phyloP scores from a whole-genome alignment of 352 stramenopile genomes.

The Phytophthora meadii region DNA sequence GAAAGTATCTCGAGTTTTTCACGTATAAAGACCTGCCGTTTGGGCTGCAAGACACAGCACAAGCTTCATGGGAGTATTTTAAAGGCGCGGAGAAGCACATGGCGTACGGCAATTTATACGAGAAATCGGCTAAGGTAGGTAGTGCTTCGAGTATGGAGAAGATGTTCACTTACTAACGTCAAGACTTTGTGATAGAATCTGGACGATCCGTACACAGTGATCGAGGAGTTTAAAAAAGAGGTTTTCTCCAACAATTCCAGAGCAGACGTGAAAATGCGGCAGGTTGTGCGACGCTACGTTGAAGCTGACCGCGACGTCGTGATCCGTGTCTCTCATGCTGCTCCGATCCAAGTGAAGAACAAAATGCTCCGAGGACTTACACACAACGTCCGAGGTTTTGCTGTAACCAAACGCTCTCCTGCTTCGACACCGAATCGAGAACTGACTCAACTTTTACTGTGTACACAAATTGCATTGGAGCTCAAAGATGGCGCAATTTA shows the following conservation, averaged over 20 bases:
- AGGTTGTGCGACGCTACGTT: conserved; percentile 29
- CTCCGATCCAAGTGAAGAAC: conserved; percentile 28
- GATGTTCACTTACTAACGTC: neutral
- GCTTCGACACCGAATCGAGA: conserved; percentile 12
- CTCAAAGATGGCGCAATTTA: conserved; percentile 9
- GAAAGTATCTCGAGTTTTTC: conserved; percentile 41
- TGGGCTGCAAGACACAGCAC: conserved; percentile 34
- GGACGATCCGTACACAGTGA: conserved; percentile 15
- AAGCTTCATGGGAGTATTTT: conserved; percentile 46
- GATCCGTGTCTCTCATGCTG: conserved; percentile 28
- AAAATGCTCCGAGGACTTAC: conserved; percentile 33
- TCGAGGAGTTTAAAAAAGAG: conserved; percentile 33
- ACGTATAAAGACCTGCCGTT: conserved; percentile 46
- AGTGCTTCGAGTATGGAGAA: neutral
- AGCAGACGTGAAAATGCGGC: conserved; percentile 31
- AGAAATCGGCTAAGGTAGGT: conserved; percentile 35
- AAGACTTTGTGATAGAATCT: conserved; percentile 1
- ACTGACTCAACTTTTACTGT: conserved; percentile 29
- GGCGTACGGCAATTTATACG: conserved; percentile 35
- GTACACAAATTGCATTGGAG: conserved; percentile 23
- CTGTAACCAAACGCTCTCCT: conserved; percentile 21
- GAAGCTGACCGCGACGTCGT: conserved; percentile 26
- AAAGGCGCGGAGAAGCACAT: conserved; percentile 41
- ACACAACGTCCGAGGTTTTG: conserved; percentile 25
- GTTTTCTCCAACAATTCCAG: conserved; percentile 30